Evolutionary conservation across 805 yeast genomes (phyloP), one percentile per base, ranked within the genome.

Genomic region (Suhomyces xylopsoci): DNA sequence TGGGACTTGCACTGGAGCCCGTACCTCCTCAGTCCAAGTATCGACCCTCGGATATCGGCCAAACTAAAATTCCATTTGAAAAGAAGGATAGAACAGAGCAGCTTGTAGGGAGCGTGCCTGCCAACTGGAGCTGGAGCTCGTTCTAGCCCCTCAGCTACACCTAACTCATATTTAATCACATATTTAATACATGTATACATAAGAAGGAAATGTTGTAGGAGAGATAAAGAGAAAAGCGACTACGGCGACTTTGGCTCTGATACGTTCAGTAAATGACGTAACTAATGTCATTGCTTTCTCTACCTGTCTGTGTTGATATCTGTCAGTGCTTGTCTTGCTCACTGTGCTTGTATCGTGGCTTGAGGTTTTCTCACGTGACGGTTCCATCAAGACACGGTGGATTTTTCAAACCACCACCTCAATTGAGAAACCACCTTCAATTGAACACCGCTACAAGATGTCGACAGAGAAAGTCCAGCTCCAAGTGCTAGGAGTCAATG

Each of bases 91-190:
- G 80, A 2, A 71, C 73, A 42, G 83, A 71, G 17, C 74, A 66
- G 50, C 47, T 66, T 43, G 78, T 66, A 20, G 79, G 79, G n/a
- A 69, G 75, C 41, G 78, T 85, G 8, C 90, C 90, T 12, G 89
- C 86, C 15, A 88, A 86, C 64, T 86, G 91, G 91, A 83, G 82
- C 60, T 86, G 92, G 92, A 82, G 88, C 55, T 84, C 90, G 17
- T 85, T 85, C 60, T 85, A 70, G 50, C 14, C 14, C 7, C 5
- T 8, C 2, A 15, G 19, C n/a, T 38, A 4, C n/a, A 46, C 15
- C 43, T 36, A 32, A n/a, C 47, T 22, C 14, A 24, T 14, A 28
- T 12, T 26, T 22, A 22, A 22, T 22, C 25, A 22, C 25, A 22
- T 20, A 20, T 20, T 22, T 45, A 30, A 26, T 45, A 26, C 32